Evolutionary conservation across 257 asterid genomes (phyloP).

Genomic region (Salvia hispanica): DNA sequence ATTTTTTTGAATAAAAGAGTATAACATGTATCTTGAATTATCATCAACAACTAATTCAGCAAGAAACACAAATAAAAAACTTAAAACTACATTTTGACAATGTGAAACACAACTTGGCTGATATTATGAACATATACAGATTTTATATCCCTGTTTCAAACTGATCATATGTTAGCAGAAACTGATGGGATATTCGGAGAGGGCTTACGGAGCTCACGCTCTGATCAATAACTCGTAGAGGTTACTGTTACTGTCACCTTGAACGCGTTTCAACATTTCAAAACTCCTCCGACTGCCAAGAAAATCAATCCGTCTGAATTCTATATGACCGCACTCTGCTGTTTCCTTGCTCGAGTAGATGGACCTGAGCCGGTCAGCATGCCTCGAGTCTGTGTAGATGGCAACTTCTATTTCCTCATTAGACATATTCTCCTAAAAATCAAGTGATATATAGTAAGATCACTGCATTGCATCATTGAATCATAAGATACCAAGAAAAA

Average conservation of each 20-base stretch:
- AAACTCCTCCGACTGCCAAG: conserved; percentile 91
- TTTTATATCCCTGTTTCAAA: background rate
- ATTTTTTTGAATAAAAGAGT: too few species aligned
- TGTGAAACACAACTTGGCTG: background rate
- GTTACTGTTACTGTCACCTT: conserved; percentile 68
- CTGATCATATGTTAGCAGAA: conserved; percentile 1
- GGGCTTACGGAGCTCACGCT: conserved; percentile 43
- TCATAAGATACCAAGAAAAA: background rate
- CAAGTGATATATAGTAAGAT: conserved; percentile 5
- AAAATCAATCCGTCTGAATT: conserved; percentile 72
- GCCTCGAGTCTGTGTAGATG: conserved; percentile 88
- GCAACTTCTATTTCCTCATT: conserved; percentile 76
- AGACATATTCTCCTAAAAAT: conserved; percentile 64
- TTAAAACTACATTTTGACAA: conserved; percentile 1
- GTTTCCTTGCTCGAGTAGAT: conserved; percentile 59
- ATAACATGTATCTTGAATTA: too few species aligned
- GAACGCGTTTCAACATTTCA: conserved; percentile 88
- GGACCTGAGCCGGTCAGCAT: conserved; percentile 76
- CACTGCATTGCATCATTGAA: conserved; percentile 8
- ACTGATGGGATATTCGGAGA: background rate
- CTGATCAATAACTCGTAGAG: conserved; percentile 81
- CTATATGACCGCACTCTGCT: conserved; percentile 37
- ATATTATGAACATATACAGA: too few species aligned
- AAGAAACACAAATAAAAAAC: background rate
- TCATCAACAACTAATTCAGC: too few species aligned